These are phyloP conservation scores for Lachancea meyersii DNA, from an alignment of 805 yeast species.

Conservation along the genomic window DNA sequence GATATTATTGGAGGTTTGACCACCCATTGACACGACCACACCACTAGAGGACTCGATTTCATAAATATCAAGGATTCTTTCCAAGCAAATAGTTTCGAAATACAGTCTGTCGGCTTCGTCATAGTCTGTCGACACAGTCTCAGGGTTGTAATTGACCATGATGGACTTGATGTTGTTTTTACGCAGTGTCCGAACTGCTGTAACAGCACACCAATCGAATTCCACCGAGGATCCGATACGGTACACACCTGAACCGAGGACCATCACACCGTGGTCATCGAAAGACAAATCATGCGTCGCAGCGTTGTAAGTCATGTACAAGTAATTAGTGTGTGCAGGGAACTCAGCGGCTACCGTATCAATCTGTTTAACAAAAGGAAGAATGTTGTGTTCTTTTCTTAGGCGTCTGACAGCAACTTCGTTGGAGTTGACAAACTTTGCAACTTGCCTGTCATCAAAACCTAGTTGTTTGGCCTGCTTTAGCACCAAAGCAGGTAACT, in stretches of 20 bases:
- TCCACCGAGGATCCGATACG: constrained; percentile 98
- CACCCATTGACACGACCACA: constrained; percentile 97
- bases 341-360: constrained; percentile 99
- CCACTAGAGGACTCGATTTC: constrained; percentile 87
- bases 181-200: constrained; percentile 90
- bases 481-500: constrained; percentile 56
- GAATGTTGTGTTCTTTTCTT: constrained; percentile 78
- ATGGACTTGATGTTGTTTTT: constrained; percentile 82
- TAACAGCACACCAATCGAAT: constrained; percentile 99
- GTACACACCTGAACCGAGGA: constrained; percentile 96
- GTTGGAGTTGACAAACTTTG: constrained; percentile 78
- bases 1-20: constrained; percentile 95
- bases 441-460: constrained; percentile 94
- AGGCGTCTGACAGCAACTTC: constrained; percentile 88
- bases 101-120: constrained; percentile 97
- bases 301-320: constrained; percentile 92
- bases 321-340: constrained; percentile 92
- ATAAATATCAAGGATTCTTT: constrained; percentile 90
- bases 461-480: constrained; percentile 94
- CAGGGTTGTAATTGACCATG: constrained; percentile 97
- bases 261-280: constrained; percentile 91
- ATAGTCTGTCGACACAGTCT: constrained; percentile 97
- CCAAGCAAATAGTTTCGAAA: constrained; percentile 91
- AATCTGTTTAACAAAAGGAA: constrained; percentile 92
- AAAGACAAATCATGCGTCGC: constrained; percentile 80